Percentiles rank a stretch among this genome's conserved stretches.
These are phyloP conservation scores for Arthrobotrys conoides DNA, from an alignment of 2,329 filamentous ascomycete genomes.

Conservation along the genomic window DNA sequence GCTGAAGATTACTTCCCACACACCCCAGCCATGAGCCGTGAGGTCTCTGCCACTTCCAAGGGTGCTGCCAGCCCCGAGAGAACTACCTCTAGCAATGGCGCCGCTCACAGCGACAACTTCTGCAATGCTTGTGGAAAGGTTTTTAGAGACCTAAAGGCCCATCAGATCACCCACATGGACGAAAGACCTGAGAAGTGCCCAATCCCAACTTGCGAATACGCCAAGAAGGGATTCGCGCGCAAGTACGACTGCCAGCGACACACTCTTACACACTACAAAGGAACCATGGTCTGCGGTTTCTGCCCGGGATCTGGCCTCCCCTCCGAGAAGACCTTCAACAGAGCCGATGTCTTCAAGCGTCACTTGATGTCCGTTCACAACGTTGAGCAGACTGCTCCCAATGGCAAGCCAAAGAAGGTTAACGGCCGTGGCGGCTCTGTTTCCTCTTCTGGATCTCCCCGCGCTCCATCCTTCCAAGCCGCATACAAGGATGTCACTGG, in stretches of 20 bases:
- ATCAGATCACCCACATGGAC: conserved; percentile 93
- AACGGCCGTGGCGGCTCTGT: conserved; percentile 62
- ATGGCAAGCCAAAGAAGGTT: conserved; percentile 82
- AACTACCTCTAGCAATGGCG: conserved; percentile 51
- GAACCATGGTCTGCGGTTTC: conserved; percentile 96
- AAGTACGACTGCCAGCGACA: conserved; percentile 98
- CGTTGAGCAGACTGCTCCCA: conserved; percentile 92
- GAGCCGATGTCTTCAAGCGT: conserved; percentile 95
- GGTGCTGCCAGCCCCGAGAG: conserved; percentile 47
- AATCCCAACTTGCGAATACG: conserved; percentile 91
- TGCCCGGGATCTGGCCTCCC: conserved; percentile 89
- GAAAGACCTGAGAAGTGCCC: conserved; percentile 95
- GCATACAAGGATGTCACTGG: conserved; percentile 77
- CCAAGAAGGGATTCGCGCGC: conserved; percentile 90
- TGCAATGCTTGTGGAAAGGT: conserved; percentile 64
- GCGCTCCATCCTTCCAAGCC: conserved; percentile 64
- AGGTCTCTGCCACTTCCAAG: conserved; percentile 47
- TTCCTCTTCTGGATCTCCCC: conserved; percentile 61
- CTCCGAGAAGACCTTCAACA: conserved; percentile 94
- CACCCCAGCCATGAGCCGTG: conserved; percentile 51
- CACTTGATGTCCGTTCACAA: conserved; percentile 91
- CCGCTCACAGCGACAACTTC: conserved; percentile 63
- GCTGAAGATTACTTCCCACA: conserved; percentile 58
- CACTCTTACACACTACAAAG: conserved; percentile 95
- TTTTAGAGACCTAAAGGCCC: conserved; percentile 73